These are phyloP conservation scores for Toxoplasma gondii DNA, from an alignment of 169 alveolate genomes.

Conservation along the genomic window DNA sequence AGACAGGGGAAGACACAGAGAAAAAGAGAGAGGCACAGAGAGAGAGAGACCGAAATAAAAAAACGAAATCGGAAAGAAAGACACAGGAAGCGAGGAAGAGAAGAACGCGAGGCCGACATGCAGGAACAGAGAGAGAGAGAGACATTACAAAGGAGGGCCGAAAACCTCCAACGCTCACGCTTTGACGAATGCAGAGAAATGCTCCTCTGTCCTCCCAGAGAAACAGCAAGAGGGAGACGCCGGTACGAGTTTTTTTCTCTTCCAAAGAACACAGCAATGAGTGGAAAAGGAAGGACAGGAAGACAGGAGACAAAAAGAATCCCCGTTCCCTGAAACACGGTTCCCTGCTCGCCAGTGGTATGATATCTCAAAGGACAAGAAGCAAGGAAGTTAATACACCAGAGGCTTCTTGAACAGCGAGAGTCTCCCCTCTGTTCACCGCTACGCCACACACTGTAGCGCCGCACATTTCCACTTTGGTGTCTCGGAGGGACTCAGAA, in stretches of 20 bases:
- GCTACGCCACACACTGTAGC: too few species aligned
- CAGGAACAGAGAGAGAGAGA: not conserved
- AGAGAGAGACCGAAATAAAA: not conserved
- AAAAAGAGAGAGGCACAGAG: not conserved
- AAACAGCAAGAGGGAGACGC: not conserved
- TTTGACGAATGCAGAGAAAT: too few species aligned
- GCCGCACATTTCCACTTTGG: too few species aligned
- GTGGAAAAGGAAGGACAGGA: not conserved
- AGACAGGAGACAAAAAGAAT: too few species aligned
- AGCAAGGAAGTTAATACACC: not conserved
- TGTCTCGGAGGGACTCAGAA: too few species aligned
- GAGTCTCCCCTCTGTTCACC: constrained; percentile 7
- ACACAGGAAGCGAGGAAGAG: not conserved
- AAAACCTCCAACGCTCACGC: not conserved
- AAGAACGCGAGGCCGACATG: not conserved
- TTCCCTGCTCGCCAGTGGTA: too few species aligned
- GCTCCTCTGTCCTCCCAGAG: too few species aligned
- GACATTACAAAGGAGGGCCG: not conserved
- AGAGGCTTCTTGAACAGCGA: not conserved
- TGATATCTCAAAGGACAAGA: not conserved
- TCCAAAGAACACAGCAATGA: not conserved
- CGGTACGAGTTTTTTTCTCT: not conserved
- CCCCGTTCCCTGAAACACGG: too few species aligned
- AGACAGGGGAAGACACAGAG: not conserved
- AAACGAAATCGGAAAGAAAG: not conserved